Base-by-base conservation (phyloP, 2,329 filamentous ascomycete species). In the Aspergillus ibericus region DNA sequence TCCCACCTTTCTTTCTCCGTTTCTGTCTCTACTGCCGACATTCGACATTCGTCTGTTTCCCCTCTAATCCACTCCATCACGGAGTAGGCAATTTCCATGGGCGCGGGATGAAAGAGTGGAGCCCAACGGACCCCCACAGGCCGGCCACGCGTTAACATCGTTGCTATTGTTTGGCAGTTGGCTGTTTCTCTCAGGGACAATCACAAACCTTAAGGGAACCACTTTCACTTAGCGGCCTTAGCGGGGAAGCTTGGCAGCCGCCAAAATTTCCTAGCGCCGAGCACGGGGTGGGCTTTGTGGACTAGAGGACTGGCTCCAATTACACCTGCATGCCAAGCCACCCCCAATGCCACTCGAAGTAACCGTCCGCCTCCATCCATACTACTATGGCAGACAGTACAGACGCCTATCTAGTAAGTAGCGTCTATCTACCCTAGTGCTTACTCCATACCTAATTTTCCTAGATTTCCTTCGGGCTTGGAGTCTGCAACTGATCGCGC, bases 191-290 rank as follows among this genome's bases (percentile, higher is more conserved):
- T 38, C 46, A 47, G 44, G 46, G 51, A 42, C 34, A 51, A 51
- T 22, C 8, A 35, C 27, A 49, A 55, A 49, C 42, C 32, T 49
- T 40, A 55, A 55, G 40, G 53, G 53, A 35, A 20, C 35, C 20
- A 34, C 34, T 55, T 38, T 52, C 55, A 42, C 49, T 54, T 54
- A 54, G 57, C 46, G 59, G 25, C 18, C 40, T 55, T 53, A 51
- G 44, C 52, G 52, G 59, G 44, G 57, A 63, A 63, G 61, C 61
- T 63, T 63, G 56, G 61, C 61, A 29, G 6, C 18, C 47, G 46
- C 18, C 48, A 22, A 46, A 27, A 46, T 52, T 40, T n/a, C n/a
- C 36, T 16, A 29, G 44, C 10, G n/a, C 27, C 13, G 22, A 27
- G 42, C 20, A 47, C 42, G 20, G 9, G 29, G 29, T 32, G 29